Evolutionary conservation across 2,329 filamentous ascomycete species (phyloP).

Genomic region (Diaporthe citri): DNA sequence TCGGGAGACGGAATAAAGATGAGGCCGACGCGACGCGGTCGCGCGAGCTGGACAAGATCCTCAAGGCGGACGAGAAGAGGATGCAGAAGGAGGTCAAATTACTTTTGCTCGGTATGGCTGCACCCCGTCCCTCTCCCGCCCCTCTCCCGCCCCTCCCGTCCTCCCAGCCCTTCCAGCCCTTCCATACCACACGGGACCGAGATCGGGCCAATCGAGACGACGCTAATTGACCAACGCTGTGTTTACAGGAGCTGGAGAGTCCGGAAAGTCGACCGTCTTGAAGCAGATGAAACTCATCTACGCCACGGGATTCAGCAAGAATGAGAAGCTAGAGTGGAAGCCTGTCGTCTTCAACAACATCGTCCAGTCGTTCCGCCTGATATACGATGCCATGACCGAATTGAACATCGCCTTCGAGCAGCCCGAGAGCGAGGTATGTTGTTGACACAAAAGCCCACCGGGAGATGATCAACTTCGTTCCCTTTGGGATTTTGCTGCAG

Average conservation of each 20-base stretch:
- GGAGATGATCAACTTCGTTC: not conserved
- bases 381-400: constrained; percentile 91
- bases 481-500: not conserved
- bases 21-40: constrained; percentile 67
- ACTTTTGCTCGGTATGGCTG: constrained; percentile 81
- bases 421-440: constrained; percentile 80
- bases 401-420: constrained; percentile 84
- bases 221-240: constrained; percentile 21
- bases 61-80: constrained; percentile 89
- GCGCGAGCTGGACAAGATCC: constrained; percentile 85
- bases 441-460: not conserved
- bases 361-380: constrained; percentile 89
- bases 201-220: not conserved
- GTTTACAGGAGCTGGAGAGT: constrained; percentile 83
- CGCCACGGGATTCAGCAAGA: constrained; percentile 88
- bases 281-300: constrained; percentile 99
- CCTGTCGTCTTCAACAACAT: constrained; percentile 97
- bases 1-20: constrained; percentile 67
- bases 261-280: constrained; percentile 94
- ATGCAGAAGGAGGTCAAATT: constrained; percentile 93
- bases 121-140: constrained; percentile 41
- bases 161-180: not conserved
- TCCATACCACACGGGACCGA: not conserved
- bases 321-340: constrained; percentile 92
- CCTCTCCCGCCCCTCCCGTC: not conserved